Evolutionary conservation across 2,329 filamentous ascomycete species (phyloP), one percentile per base, ranked within the genome.

Genomic region (Nigrospora oryzae): DNA sequence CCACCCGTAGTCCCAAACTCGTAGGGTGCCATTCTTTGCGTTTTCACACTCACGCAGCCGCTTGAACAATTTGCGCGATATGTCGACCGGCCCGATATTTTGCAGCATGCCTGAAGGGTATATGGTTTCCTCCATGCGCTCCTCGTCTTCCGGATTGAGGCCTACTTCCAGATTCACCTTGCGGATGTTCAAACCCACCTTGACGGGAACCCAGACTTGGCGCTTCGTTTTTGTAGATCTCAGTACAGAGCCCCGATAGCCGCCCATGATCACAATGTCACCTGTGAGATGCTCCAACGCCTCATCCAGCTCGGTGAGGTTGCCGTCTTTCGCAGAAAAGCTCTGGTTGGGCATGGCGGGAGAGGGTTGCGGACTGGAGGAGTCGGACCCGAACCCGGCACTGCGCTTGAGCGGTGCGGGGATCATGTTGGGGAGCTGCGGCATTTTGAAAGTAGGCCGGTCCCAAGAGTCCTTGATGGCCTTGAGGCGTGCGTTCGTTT

Each of bases 191-290:
- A 97, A 68, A 1, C 91, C 90, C 28, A 95, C 84, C 63, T 96
- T 96, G 57, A 96, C 83, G 0, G 90, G 90, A 2, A 94, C 87
- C 91, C 91, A 97, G 0, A 95, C 68, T 59, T 95, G 89, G n/a
- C 89, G 81, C 57, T 91, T 81, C 4, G 86, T 77, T 49, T 89
- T 83, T 11, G 88, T 84, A 11, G 89, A 94, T 30, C 90, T 81
- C 30, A 97, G 65, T n/a, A 96, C 75, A 0, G 90, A 95, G 4
- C 91, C 91, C 51, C 91, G 77, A 59, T 96, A 95, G 13, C 91
- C 91, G 16, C 91, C 91, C 58, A 97, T 75, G 30, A 96, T 73
- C 8, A 97, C 88, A 8, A 97, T 62, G 58, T 97, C 91, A 1
- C 91, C 90, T 0, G 81, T 86, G 17, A 95, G 67, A 5, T 79